Evolutionary conservation across 176 grass and related monocot species (phyloP), one percentile per base, ranked within the genome.

Genomic region (Oryza rufipogon): DNA sequence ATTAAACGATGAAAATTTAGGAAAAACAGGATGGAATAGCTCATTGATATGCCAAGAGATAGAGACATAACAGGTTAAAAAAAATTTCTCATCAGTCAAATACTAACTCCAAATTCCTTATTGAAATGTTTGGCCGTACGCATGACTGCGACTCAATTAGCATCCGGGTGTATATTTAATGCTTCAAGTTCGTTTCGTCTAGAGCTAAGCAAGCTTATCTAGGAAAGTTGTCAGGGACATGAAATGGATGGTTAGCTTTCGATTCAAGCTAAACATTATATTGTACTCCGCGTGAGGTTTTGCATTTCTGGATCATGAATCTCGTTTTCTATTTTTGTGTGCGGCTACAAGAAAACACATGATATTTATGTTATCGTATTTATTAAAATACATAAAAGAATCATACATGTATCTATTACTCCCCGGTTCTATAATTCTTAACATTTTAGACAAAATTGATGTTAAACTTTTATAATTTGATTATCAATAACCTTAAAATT

Each of bases 161-260:
- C 78, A 76, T 77, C 28, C 63, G 7, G 19, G 15, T 70, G 47
- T 12, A 19, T 16, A 73, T 34, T 32, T 83, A 71, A 61, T 73
- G 15, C 36, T 9, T 38, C 22, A 61, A 23, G 30, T 76, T 76
- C 5, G 51, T 60, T 56, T 56, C 64, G 54, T 60, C 47, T 77
- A 33, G 33, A 60, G 22, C 64, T 22, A 10, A n/a, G 56, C 12
- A 58, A 58, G 19, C 34, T 76, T 16, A 42, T 68, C 64, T 75
- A 7, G 41, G 19, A 32, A 81, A 67, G 13, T 47, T 64, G 10
- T 48, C 25, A 33, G 26, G 11, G 60, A 3, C 66, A 64, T 71
- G 36, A 61, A 63, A 64, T n/a, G 44, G 68, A 73, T 19, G 26
- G 68, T 34, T 48, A 52, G 36, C 44, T 19, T 51, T 38, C 11